Evolutionary conservation across 306 rosid genomes (phyloP), one percentile per base, ranked within the genome.

Genomic region (Corylus avellana): DNA sequence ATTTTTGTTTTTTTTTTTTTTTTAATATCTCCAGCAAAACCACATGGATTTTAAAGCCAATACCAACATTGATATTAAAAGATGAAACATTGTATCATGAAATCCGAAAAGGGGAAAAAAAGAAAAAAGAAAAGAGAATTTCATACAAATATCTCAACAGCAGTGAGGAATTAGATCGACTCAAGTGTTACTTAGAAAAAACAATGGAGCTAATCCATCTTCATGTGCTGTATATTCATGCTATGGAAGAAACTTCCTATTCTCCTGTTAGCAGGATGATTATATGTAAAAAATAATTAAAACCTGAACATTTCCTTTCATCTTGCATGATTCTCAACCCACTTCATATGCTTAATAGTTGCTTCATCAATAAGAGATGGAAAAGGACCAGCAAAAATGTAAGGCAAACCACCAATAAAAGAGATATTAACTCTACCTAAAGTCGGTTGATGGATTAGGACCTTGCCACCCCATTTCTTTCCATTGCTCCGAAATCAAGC

Each of bases 391-490:
- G 49, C 51, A 37, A 67, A 67, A 67, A 67, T 37, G 14, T 17
- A 17, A 39, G 49, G 16, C 25, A 37, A 67, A 16, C 72, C 8
- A 67, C 48, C 12, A 17, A 1, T 4, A 17, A 17, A 66, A 49
- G 53, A 49, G 63, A 42, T 29, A 13, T 61, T 69, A 75, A 32
- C 37, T 50, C 68, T 77, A 95, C 98, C 99, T 87, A 77, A 95
- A 95, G 78, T 95, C 99, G n/a, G 99, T 95, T 17, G 99, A 91
- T 55, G 98, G 98, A 80, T 95, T 95, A 77, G 93, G 76, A 79
- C 99, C 99, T 88, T 95, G 99, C 99, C 99, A 95, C 37, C 99
- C 99, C 99, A 95, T 89, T 57, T 93, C 98, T 87, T 95, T 95
- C 99, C 98, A 93, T 82, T 95, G 99, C 64, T 89, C 96, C 46